Conservation (phyloP, 192 early-diverging fungal species). For the Thoreauomyces humboldtii region DNA sequence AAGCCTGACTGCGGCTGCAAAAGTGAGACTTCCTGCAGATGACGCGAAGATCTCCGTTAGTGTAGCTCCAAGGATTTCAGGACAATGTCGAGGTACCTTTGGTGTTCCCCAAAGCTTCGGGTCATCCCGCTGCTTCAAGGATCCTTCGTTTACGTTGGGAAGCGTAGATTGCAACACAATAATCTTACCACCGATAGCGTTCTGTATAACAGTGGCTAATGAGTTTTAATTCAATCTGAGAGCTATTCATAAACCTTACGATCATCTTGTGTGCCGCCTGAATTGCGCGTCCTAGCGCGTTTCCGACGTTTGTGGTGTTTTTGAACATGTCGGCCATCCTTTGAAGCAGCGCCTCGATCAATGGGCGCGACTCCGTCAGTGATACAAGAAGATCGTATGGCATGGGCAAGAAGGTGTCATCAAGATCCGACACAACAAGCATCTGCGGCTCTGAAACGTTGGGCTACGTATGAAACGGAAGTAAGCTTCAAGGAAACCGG, state of each 20-base stretch:
- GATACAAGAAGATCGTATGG: slow-evolving; percentile 89
- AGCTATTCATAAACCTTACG: slow-evolving; percentile 38
- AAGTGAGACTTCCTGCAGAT: slow-evolving; percentile 67
- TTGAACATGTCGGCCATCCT: slow-evolving; percentile 81
- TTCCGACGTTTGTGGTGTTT: slow-evolving; percentile 74
- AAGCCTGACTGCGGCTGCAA: slow-evolving; percentile 80
- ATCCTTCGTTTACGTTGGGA: slow-evolving; percentile 78
- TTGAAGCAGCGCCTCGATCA: slow-evolving; percentile 70
- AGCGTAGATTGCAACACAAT: slow-evolving; percentile 75
- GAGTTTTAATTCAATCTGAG: slow-evolving; percentile 5
- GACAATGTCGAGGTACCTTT: too few relatives aligned
- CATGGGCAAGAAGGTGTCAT: slow-evolving; percentile 84
- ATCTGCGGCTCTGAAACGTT: slow-evolving; percentile 82
- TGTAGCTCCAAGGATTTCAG: too few relatives aligned
- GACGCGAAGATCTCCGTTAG: neutral
- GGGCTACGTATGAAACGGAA: slow-evolving; percentile 20
- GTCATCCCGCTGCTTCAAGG: slow-evolving; percentile 81
- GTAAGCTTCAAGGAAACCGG: neutral
- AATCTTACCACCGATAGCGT: slow-evolving; percentile 87
- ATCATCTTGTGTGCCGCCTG: slow-evolving; percentile 80
- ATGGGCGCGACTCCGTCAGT: slow-evolving; percentile 74
- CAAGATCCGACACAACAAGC: slow-evolving; percentile 88
- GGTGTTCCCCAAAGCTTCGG: slow-evolving; percentile 84
- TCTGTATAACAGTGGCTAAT: too few relatives aligned
- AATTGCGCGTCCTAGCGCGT: slow-evolving; percentile 79